Percentiles rank a stretch among this genome's conserved stretches.
Conservation (phyloP, 345 rosid genomes). For the Citrus mangshanensis region DNA sequence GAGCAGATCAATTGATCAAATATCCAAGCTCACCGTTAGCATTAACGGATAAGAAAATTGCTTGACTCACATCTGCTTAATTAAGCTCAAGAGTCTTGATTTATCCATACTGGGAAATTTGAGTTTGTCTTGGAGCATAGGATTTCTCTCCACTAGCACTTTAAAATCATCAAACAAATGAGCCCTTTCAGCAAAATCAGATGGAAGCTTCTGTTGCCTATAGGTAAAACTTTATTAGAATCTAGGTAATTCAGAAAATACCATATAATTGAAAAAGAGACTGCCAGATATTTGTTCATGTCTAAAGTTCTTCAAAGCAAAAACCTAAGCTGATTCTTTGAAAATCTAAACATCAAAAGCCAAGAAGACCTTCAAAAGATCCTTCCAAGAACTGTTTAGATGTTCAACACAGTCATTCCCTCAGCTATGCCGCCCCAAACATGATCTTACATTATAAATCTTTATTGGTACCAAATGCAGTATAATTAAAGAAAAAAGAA, state of each 20-base stretch:
- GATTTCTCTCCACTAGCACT: conserved; percentile 28
- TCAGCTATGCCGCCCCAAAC: not conserved
- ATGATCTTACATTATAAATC: not conserved
- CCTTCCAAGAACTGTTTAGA: not conserved
- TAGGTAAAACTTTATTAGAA: not conserved
- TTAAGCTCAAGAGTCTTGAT: conserved; percentile 29
- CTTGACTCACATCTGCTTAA: conserved; percentile 31
- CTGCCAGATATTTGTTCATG: not conserved
- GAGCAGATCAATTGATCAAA: conserved; percentile 15
- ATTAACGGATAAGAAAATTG: not conserved
- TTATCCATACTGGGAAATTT: conserved; percentile 30
- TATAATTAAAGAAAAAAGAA: not conserved
- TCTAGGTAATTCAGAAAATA: conserved; percentile 31
- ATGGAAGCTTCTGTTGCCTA: conserved; percentile 21
- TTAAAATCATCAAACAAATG: conserved; percentile 17
- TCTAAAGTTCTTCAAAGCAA: conserved; percentile 2
- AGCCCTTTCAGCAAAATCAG: not conserved
- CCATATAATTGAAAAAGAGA: conserved; percentile 29
- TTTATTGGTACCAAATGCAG: not conserved
- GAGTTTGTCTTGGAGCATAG: conserved; percentile 32
- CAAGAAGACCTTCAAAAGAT: not conserved
- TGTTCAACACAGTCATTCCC: not conserved
- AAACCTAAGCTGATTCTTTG: not conserved
- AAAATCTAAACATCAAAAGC: not conserved
- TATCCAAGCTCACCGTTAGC: not conserved